A percentile compares a stretch with the other conserved stretches of the same genome.
Conservation (phyloP, 202 grass and related monocot genomes). For the Musa balbisiana region DNA sequence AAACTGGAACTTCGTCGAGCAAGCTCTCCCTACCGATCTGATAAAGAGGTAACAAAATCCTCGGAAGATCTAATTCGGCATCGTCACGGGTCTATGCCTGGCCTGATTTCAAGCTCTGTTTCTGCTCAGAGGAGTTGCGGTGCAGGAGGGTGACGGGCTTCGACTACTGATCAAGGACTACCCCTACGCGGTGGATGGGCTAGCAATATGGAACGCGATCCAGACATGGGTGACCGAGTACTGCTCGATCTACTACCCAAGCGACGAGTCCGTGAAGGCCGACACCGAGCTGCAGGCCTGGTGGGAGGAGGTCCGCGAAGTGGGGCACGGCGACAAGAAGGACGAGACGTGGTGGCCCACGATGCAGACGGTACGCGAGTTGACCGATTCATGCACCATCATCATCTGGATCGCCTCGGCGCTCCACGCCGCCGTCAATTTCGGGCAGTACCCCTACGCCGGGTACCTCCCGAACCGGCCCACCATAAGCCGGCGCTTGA, state of each 20-base stretch:
- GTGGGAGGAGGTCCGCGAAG: constrained; percentile 77
- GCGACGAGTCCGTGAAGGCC: constrained; percentile 29
- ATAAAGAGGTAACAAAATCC: constrained; percentile 42
- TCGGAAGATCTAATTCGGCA: not conserved
- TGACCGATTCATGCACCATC: constrained; percentile 51
- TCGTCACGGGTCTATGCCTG: not conserved
- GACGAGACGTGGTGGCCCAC: constrained; percentile 54
- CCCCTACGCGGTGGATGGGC: constrained; percentile 65
- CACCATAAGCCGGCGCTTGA: constrained; percentile 41
- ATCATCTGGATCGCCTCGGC: constrained; percentile 76
- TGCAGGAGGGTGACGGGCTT: constrained; percentile 31
- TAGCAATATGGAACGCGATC: constrained; percentile 65
- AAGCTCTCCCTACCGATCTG: constrained; percentile 51
- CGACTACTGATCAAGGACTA: constrained; percentile 75
- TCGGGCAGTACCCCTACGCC: constrained; percentile 68
- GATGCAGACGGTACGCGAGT: constrained; percentile 41
- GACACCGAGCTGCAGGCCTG: constrained; percentile 59
- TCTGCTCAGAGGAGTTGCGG: constrained; percentile 49
- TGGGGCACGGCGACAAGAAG: constrained; percentile 60
- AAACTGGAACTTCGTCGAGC: constrained; percentile 65
- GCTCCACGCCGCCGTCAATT: constrained; percentile 73
- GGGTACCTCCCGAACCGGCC: constrained; percentile 72
- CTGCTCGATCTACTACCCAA: constrained; percentile 54
- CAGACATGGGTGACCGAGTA: constrained; percentile 60
- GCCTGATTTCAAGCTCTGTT: no score